Evolutionary conservation across 2,329 filamentous ascomycete genomes (phyloP).

Genomic region (Aspergillus costaricaensis): DNA sequence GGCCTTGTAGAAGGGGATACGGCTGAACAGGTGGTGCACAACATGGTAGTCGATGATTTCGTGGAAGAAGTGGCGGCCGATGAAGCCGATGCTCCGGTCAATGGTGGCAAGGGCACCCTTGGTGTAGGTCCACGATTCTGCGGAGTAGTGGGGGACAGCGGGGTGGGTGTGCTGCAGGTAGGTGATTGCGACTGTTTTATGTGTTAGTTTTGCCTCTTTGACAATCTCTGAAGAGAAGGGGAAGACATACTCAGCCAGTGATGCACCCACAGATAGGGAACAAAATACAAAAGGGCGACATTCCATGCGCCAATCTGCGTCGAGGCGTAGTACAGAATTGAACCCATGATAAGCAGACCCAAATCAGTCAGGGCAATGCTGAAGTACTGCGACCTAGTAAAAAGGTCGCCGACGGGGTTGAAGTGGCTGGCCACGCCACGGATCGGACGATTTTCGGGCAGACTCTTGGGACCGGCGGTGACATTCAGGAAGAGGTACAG

Average conservation of each 20-base stretch:
- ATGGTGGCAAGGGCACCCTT: conserved; percentile 65
- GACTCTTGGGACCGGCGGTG: conserved; percentile 52
- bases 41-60: conserved; percentile 67
- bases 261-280: conserved; percentile 70
- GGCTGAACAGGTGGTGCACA: conserved; percentile 64
- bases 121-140: conserved; percentile 62
- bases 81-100: conserved; percentile 65
- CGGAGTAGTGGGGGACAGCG: conserved; percentile 59
- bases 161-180: conserved; percentile 72
- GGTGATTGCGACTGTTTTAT: conserved; percentile 64
- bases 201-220: neutral
- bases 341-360: conserved; percentile 57
- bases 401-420: conserved; percentile 63
- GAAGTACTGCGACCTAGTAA: conserved; percentile 58
- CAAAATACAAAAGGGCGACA: conserved; percentile 60
- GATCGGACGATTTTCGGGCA: conserved; percentile 31
- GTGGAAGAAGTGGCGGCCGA: conserved; percentile 67
- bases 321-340: conserved; percentile 55
- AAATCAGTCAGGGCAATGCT: conserved; percentile 63
- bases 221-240: neutral
- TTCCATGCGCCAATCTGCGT: conserved; percentile 59
- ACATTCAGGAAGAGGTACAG: conserved; percentile 64
- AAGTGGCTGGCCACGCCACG: conserved; percentile 54
- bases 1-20: conserved; percentile 63
- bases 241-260: conserved; percentile 64